phyloP scores from a whole-genome alignment of 1,284 basidiomycete genomes.

The Boletellus dicymbophilus region DNA sequence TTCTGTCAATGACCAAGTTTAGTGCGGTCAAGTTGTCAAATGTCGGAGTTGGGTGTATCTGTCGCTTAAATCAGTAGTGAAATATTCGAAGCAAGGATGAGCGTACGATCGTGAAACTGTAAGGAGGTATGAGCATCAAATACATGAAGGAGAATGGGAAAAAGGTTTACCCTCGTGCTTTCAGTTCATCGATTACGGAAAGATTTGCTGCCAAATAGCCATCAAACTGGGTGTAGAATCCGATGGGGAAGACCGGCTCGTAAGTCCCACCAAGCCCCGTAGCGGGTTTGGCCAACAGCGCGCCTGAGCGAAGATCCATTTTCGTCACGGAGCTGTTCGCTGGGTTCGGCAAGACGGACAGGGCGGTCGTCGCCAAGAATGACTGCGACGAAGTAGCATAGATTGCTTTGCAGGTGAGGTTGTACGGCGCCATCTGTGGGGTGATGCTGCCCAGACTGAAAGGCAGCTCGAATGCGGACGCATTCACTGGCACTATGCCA shows the following conservation, averaged over 20 bases:
- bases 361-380: conserved; percentile 46
- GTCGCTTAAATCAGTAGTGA: conserved; percentile 2
- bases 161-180: conserved; percentile 55
- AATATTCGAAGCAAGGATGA: background rate
- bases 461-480: conserved; percentile 25
- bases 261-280: conserved; percentile 50
- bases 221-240: conserved; percentile 69
- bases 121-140: background rate
- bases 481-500: conserved; percentile 30
- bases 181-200: conserved; percentile 56
- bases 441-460: conserved; percentile 26
- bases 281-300: conserved; percentile 57
- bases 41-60: conserved; percentile 67
- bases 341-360: conserved; percentile 62
- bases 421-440: conserved; percentile 27
- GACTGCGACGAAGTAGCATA: conserved; percentile 36
- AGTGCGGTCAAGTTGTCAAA: conserved; percentile 61
- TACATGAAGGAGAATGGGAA: background rate
- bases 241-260: conserved; percentile 66
- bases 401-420: conserved; percentile 26
- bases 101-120: conserved; percentile 37
- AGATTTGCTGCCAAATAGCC: conserved; percentile 57
- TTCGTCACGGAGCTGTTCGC: conserved; percentile 61
- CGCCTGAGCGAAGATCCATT: conserved; percentile 70
- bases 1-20: conserved; percentile 59